Evolutionary conservation across 148 eudicot species (phyloP), one percentile per base, ranked within the genome.

Genomic region (Rhododendron vialii): DNA sequence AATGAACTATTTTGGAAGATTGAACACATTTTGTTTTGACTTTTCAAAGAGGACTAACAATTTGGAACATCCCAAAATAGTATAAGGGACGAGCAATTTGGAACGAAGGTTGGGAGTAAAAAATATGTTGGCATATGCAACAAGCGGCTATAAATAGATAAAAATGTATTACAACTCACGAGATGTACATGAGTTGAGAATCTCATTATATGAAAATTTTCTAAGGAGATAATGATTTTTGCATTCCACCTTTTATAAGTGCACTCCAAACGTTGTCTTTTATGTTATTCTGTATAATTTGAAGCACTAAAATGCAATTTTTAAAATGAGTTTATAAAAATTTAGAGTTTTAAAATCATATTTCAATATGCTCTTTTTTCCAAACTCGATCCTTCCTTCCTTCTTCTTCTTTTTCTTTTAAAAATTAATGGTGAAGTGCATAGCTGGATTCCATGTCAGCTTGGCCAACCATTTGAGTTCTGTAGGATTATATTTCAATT

Each of bases 381-480:
- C 17, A 55, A 55, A 45, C 47, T 45, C n/a, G n/a, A n/a, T n/a
- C n/a, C n/a, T n/a, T n/a, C 47, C 7, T 45, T 43, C 26, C 26
- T 22, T 24, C 12, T 7, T 63, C 28, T 1, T 7, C 5, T 61
- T 8, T 0, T 63, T 63, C 9, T 22, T 35, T 18, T 1, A 18
- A 36, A 75, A 10, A 33, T 9, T 47, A 47, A 20, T 7, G 24
- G 79, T 7, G 10, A 38, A 38, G 22, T 75, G 1, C 7, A 67
- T 24, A 80, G 78, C 78, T 80, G 35, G 38, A 47, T 18, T 80
- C 87, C 87, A 28, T 12, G 55, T 80, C 87, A 80, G 87, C 78
- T 12, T 48, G 65, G 63, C 87, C 83, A 85, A 80, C 80, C 30
- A 59, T 80, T 22, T 65, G 41, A 85, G 50, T 50, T 38, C 28